Percentiles rank a stretch among this genome's conserved stretches.
These are phyloP conservation scores for Aspergillus fijiensis DNA, from an alignment of 2,329 filamentous ascomycete genomes.

Conservation along the genomic window DNA sequence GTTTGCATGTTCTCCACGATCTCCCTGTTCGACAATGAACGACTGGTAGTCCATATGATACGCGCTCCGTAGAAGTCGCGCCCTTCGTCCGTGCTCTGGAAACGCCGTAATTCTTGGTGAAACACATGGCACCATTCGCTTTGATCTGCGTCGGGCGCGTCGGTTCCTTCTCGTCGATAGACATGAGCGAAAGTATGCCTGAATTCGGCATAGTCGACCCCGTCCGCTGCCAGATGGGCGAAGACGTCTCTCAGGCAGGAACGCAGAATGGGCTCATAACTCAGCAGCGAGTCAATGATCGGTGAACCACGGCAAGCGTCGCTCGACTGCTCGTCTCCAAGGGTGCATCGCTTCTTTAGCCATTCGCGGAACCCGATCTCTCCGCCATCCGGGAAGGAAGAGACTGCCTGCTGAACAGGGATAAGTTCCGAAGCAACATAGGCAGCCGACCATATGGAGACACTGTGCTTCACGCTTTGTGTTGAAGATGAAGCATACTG, in stretches of 20 bases:
- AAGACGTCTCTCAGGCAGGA: slow-evolving; percentile 72
- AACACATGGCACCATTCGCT: slow-evolving; percentile 69
- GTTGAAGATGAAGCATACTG: slow-evolving; percentile 54
- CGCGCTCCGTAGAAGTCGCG: slow-evolving; percentile 79
- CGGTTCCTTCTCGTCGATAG: slow-evolving; percentile 65
- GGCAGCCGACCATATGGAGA: slow-evolving; percentile 63
- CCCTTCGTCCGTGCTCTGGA: slow-evolving; percentile 70
- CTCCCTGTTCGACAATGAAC: slow-evolving; percentile 61
- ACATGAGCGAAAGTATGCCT: slow-evolving; percentile 71
- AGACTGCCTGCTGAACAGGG: slow-evolving; percentile 62
- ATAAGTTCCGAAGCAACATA: slow-evolving; percentile 64
- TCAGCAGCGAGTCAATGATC: slow-evolving; percentile 71
- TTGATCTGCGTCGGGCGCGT: slow-evolving; percentile 66
- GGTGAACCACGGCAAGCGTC: slow-evolving; percentile 77
- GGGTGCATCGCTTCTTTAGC: slow-evolving; percentile 70
- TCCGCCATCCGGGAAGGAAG: slow-evolving; percentile 72
- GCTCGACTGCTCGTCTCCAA: slow-evolving; percentile 68
- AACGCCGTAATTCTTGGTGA: slow-evolving; percentile 73
- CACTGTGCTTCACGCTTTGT: slow-evolving; percentile 43
- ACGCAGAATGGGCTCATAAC: slow-evolving; percentile 88
- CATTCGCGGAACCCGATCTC: slow-evolving; percentile 71
- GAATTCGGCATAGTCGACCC: slow-evolving; percentile 81
- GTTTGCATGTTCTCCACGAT: slow-evolving; percentile 82
- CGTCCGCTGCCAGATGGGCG: slow-evolving; percentile 71
- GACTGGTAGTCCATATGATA: slow-evolving; percentile 79